These are phyloP conservation scores for Apiospora malaysiana DNA, from an alignment of 2,329 filamentous ascomycete genomes.

Conservation along the genomic window DNA sequence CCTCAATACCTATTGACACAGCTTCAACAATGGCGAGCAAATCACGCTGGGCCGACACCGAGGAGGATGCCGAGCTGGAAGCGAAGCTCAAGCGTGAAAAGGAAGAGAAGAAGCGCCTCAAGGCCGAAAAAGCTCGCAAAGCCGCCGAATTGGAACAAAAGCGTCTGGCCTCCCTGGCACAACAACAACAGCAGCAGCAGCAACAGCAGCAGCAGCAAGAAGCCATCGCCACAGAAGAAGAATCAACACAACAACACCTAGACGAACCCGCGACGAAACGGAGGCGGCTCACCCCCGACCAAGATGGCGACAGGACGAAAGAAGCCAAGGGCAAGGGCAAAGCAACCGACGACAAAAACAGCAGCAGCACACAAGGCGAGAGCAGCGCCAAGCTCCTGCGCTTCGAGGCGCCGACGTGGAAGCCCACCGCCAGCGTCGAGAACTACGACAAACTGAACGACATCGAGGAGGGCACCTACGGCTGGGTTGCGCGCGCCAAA, in stretches of 20 bases:
- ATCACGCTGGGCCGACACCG: conserved; percentile 88
- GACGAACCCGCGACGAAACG: conserved; percentile 63
- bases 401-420: conserved; percentile 73
- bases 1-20: neutral
- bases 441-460: conserved; percentile 93
- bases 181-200: conserved; percentile 42
- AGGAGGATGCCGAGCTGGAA: conserved; percentile 78
- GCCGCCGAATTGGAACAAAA: conserved; percentile 57
- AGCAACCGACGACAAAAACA: conserved; percentile 24
- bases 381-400: conserved; percentile 66
- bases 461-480: conserved; percentile 97
- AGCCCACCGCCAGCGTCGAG: conserved; percentile 76
- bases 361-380: conserved; percentile 26
- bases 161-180: conserved; percentile 24
- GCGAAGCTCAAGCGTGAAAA: conserved; percentile 79
- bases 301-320: conserved; percentile 30
- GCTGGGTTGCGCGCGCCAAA: conserved; percentile 86
- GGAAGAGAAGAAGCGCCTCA: conserved; percentile 85
- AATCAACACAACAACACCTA: conserved; percentile 35
- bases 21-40: conserved; percentile 56
- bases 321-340: conserved; percentile 26
- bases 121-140: conserved; percentile 79
- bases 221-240: conserved; percentile 35
- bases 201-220: conserved; percentile 41
- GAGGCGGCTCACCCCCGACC: conserved; percentile 62